Percentiles rank a stretch among this genome's conserved stretches.
These are phyloP conservation scores for Papiliotrema terrestris DNA, from an alignment of 1,284 basidiomycete species.

Conservation along the genomic window DNA sequence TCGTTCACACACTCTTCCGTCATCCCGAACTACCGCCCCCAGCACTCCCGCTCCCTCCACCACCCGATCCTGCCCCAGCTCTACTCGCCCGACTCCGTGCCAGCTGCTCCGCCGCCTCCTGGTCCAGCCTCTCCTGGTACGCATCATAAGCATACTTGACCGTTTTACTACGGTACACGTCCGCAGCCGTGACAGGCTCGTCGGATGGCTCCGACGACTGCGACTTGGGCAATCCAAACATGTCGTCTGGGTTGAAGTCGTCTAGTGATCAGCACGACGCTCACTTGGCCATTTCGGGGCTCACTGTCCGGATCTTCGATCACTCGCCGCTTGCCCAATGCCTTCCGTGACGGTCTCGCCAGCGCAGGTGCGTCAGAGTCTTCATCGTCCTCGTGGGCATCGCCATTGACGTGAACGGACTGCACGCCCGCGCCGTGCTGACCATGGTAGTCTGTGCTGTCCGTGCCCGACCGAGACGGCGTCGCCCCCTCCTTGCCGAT, in stretches of 20 bases:
- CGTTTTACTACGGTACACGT: slow-evolving; percentile 32
- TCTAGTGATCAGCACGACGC: slow-evolving; percentile 12
- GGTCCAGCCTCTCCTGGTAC: slow-evolving; percentile 39
- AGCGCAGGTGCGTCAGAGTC: slow-evolving; percentile 2
- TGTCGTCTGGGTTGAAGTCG: slow-evolving; percentile 45
- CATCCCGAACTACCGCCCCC: too few relatives aligned
- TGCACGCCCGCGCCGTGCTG: too few relatives aligned
- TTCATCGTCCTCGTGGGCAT: slow-evolving; percentile 23
- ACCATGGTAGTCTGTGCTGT: slow-evolving; percentile 11
- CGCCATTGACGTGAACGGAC: neutral
- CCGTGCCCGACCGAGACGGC: slow-evolving; percentile 21
- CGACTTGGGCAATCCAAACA: slow-evolving; percentile 25
- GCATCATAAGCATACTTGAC: slow-evolving; percentile 48
- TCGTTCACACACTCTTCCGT: too few relatives aligned
- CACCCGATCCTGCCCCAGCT: too few relatives aligned
- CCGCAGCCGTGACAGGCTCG: slow-evolving; percentile 31
- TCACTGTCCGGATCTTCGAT: slow-evolving; percentile 39
- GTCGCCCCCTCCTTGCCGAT: neutral
- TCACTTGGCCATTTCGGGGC: slow-evolving; percentile 8
- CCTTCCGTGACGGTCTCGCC: slow-evolving; percentile 41
- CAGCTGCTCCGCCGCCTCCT: slow-evolving; percentile 8
- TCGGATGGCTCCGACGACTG: slow-evolving; percentile 21
- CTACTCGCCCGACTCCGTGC: neutral
- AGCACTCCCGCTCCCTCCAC: too few relatives aligned
- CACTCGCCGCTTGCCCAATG: slow-evolving; percentile 45